Base-by-base conservation (phyloP, 768 basidiomycete genomes). In the Phaeotremella fagi region DNA sequence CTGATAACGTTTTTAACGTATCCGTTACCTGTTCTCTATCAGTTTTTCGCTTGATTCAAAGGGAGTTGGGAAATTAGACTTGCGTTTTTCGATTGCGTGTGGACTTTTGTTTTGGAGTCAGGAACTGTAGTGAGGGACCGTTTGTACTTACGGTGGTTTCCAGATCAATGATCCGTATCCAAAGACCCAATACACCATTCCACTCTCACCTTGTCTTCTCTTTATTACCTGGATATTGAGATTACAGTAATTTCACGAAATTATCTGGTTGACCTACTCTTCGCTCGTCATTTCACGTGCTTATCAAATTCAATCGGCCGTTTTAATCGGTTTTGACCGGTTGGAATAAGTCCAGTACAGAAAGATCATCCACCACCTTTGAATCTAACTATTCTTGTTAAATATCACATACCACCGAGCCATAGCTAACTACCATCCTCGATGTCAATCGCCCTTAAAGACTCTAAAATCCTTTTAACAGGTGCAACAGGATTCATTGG, bases 111-210 rank as follows among this genome's bases (percentile, higher is more conserved):
- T 16, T n/a, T n/a, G n/a, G n/a, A 16, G 31, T 33, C 16, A 7
- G 31, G 31, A 33, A 33, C 31, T 7, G 31, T 12, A 24, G 33
- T 54, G 14, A 26, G 29, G 36, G 43, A 41, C 6, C 23, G 23
- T 12, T 24, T 31, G n/a, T 28, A 48, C 71, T 52, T 66, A 85
- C 90, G 71, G 71, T 24, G 71, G 71, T 81, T 90, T 92, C 81
- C 87, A 94, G 52, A 94, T 91, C 35, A 95, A 79, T 4, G 88
- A 90, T 11, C 90, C 90, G 62, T 95, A 95, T 26, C 90, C 90
- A 62, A 94, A 95, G 12, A 94, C 86, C 48, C 87, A 78, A 69
- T 85, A 90, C 7, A 59, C 62, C 60, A 70, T 66, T 7, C 16
- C 31, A n/a, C n/a, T n/a, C n/a, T n/a, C n/a, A n/a, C n/a, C n/a